Evolutionary conservation across 768 basidiomycete species (phyloP).

Genomic region (Gymnopilus junonius): DNA sequence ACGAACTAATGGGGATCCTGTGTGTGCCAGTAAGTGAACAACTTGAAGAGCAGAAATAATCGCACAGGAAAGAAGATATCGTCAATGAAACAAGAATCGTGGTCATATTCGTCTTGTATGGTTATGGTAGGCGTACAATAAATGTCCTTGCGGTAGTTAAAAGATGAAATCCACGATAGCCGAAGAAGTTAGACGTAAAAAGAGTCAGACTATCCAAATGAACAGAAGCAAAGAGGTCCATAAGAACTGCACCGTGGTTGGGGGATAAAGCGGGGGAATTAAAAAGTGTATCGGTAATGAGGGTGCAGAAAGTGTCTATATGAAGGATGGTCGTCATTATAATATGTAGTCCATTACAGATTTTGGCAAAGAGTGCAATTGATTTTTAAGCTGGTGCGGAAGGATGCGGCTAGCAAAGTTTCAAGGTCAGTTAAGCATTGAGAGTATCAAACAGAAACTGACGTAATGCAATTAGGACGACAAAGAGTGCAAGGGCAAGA

Average conservation of each 20-base stretch:
- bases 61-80: neutral
- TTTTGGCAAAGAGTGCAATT: constrained; percentile 70
- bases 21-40: neutral
- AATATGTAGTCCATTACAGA: constrained; percentile 58
- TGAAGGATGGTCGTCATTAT: constrained; percentile 34
- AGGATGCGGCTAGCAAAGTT: constrained; percentile 51
- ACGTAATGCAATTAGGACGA: constrained; percentile 80
- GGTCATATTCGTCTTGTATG: constrained; percentile 36
- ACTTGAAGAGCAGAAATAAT: neutral
- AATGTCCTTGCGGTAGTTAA: constrained; percentile 42
- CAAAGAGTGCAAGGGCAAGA: constrained; percentile 67
- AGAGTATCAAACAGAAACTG: constrained; percentile 36
- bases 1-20: neutral
- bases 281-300: constrained; percentile 30
- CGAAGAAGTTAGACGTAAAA: constrained; percentile 18
- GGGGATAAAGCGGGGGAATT: constrained; percentile 33
- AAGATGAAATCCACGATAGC: constrained; percentile 38
- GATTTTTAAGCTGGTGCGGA: constrained; percentile 63
- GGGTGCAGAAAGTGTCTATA: constrained; percentile 26
- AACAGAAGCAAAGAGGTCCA: constrained; percentile 34
- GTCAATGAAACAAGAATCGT: constrained; percentile 29
- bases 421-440: neutral
- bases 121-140: constrained; percentile 50
- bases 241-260: constrained; percentile 32
- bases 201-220: constrained; percentile 16